phyloP scores from a whole-genome alignment of 2,329 filamentous ascomycete genomes.

The Cladorrhinum sp. region DNA sequence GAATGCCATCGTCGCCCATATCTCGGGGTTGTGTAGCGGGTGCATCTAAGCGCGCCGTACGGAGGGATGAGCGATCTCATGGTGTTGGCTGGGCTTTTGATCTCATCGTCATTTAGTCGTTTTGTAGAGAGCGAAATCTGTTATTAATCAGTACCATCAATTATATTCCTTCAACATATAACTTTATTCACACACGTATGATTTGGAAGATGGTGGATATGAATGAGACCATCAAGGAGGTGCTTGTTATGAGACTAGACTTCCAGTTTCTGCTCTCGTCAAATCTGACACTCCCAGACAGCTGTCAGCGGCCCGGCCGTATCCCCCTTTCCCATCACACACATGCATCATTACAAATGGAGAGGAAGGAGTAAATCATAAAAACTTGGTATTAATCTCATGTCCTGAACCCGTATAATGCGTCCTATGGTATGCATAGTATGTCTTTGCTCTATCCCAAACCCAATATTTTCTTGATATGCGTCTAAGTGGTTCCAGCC shows the following conservation, averaged over 20 bases:
- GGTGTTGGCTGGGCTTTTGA: neutral
- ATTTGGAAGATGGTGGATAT: neutral
- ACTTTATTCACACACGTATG: neutral
- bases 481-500: neutral
- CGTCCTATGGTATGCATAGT: neutral
- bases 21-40: neutral
- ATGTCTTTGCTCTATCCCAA: neutral
- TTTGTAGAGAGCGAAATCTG: too few species aligned
- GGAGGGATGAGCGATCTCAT: neutral
- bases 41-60: neutral
- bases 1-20: neutral
- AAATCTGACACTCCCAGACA: neutral
- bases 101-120: neutral
- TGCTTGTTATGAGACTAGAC: neutral
- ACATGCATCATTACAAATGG: neutral
- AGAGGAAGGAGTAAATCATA: neutral
- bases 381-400: neutral
- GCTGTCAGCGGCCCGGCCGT: neutral
- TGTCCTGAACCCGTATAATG: neutral
- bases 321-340: neutral
- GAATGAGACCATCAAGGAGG: neutral
- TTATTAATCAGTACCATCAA: too few species aligned
- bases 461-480: neutral
- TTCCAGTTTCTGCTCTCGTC: neutral
- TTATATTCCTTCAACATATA: too few species aligned